A percentile compares a stretch with the other conserved stretches of the same genome.
Evolutionary conservation across 2,329 filamentous ascomycete species (phyloP).

Genomic region (Penicillium rolfsii): DNA sequence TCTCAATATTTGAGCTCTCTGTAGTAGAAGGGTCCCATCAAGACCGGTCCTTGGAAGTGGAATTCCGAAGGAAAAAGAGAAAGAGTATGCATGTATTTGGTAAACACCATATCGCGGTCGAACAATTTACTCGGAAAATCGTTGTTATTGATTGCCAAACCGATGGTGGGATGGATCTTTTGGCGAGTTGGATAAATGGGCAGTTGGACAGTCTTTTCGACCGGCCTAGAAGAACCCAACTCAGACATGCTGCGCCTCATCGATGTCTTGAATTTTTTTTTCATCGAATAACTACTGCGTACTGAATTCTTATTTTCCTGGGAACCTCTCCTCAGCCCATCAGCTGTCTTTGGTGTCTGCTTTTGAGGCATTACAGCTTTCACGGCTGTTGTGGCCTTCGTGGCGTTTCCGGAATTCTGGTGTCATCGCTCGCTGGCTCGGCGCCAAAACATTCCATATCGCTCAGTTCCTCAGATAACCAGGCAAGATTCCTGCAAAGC

Average conservation of each 20-base stretch:
- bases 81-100: too few species aligned
- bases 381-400: conserved; percentile 11
- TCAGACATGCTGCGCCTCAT: neutral
- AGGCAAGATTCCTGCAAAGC: neutral
- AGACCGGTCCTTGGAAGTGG: neutral
- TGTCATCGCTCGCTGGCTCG: neutral
- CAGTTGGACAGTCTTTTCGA: neutral
- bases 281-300: neutral
- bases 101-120: too few species aligned
- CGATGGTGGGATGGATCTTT: neutral
- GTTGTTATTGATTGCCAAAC: too few species aligned
- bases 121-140: too few species aligned
- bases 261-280: neutral
- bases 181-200: neutral
- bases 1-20: neutral
- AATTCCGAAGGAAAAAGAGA: too few species aligned
- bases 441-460: neutral
- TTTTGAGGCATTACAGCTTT: neutral
- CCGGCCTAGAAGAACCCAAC: neutral
- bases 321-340: neutral
- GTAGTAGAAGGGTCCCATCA: neutral
- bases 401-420: conserved; percentile 14
- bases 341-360: conserved; percentile 3
- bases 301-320: neutral
- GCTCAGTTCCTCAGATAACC: neutral